phyloP scores from a whole-genome alignment of 257 asterid genomes.

The Scutellaria baicalensis region DNA sequence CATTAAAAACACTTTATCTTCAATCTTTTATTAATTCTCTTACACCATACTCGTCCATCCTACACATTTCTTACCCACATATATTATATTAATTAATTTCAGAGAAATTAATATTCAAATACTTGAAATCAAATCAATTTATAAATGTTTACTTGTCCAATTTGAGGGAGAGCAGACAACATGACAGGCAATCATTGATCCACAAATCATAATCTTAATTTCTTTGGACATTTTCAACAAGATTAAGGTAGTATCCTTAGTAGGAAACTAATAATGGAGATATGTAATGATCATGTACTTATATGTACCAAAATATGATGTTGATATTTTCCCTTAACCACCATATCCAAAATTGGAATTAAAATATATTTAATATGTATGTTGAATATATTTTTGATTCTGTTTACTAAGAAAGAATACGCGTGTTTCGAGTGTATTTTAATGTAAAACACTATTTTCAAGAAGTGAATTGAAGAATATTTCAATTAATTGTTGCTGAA shows the following conservation, averaged over 20 bases:
- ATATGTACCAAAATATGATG: neutral
- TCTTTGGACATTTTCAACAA: neutral
- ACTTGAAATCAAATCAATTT: neutral
- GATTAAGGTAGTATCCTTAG: neutral
- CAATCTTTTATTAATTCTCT: neutral
- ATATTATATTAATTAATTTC: neutral
- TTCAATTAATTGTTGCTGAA: constrained; percentile 2
- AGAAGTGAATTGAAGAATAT: neutral
- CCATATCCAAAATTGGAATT: neutral
- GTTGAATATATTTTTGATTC: neutral
- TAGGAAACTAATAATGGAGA: no score
- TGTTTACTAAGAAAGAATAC: neutral
- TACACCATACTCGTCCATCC: constrained; percentile 23
- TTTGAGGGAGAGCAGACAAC: constrained; percentile 7
- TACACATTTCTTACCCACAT: neutral
- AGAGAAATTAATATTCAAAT: neutral
- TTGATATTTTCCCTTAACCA: constrained; percentile 5
- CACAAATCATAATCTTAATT: neutral
- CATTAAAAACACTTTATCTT: constrained; percentile 10
- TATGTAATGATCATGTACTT: constrained; percentile 14
- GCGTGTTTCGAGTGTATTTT: neutral
- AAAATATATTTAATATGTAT: neutral
- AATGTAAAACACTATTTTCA: neutral
- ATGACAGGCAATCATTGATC: constrained; percentile 3
- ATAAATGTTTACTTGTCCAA: neutral